Evolutionary conservation across 2,329 filamentous ascomycete genomes (phyloP), one percentile per base, ranked within the genome.

Genomic region (Fusarium mexicanum): DNA sequence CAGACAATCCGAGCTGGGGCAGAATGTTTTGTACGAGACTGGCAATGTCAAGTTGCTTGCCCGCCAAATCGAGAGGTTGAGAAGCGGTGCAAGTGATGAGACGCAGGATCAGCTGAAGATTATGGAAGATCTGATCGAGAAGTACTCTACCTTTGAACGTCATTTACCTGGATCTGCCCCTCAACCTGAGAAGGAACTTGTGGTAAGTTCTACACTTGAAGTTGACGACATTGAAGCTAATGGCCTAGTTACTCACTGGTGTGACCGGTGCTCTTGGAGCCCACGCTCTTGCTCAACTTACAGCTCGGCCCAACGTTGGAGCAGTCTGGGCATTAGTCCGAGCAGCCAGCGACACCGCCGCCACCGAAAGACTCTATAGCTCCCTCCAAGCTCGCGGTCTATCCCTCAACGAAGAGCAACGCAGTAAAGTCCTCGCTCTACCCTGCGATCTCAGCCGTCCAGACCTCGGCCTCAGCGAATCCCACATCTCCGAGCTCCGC

Each of bases 191-290:
- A 77, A 79, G 26, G 80, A 82, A 38, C 73, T 80, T 20, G 78
- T 83, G 35, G 80, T 82, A 68, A 76, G 80, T 79, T 3, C 11
- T 0, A 2, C 29, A 3, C 5, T 8, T 3, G 0, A 2, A 4
- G 0, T 3, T 4, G 1, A 10, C 6, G 3, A n/a, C 3, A 22
- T 2, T 13, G 9, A 37, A 16, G 4, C 53, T 66, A 46, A 76
- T 16, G 2, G 0, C 0, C 1, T 3, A 84, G 79, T 73, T 91
- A 18, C 80, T 92, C 14, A 92, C 90, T 4, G 91, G 91, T 14
- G 86, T 86, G 0, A 92, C 91, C 1, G 91, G 91, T 3, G 88
- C 88, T 9, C 82, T 92, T 0, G 91, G 91, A 8, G 86, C 88
- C 1, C 88, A 91, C 59, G 81, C 91, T 0, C 83, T 91, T 6